phyloP scores from a whole-genome alignment of 345 rosid genomes.

The Arabidopsis suecica region DNA sequence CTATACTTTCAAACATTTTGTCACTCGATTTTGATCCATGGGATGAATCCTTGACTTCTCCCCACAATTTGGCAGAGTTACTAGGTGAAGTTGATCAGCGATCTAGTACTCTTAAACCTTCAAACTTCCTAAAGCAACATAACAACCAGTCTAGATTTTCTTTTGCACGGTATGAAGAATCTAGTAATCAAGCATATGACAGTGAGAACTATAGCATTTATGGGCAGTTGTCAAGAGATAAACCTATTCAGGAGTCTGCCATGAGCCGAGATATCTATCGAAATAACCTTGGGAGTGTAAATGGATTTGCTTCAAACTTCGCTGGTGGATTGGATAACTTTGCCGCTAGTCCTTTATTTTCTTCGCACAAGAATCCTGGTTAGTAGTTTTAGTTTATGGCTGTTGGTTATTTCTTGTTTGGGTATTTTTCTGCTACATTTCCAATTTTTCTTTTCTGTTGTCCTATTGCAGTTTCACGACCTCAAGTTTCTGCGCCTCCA shows the following conservation, averaged over 20 bases:
- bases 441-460: background rate
- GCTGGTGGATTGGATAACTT: slow-evolving; percentile 56
- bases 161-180: slow-evolving; percentile 83
- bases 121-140: slow-evolving; percentile 67
- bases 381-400: slow-evolving; percentile 41
- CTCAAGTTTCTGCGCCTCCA: slow-evolving; percentile 87
- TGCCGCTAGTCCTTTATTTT: slow-evolving; percentile 49
- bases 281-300: slow-evolving; percentile 50
- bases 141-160: slow-evolving; percentile 90
- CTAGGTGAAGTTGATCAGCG: slow-evolving; percentile 65
- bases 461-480: slow-evolving; percentile 58
- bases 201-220: slow-evolving; percentile 48
- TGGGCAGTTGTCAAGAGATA: slow-evolving; percentile 53
- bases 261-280: slow-evolving; percentile 52
- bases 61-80: slow-evolving; percentile 59
- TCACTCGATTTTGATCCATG: slow-evolving; percentile 76
- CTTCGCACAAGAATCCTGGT: slow-evolving; percentile 71
- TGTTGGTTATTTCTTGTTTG: slow-evolving; percentile 16
- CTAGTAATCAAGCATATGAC: slow-evolving; percentile 52
- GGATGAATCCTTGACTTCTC: slow-evolving; percentile 74
- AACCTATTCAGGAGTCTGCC: slow-evolving; percentile 52
- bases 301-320: slow-evolving; percentile 60
- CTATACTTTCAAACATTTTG: slow-evolving; percentile 70
- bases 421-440: slow-evolving; percentile 1
- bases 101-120: slow-evolving; percentile 55